Evolutionary conservation across 2,329 filamentous ascomycete species (phyloP), one percentile per base, ranked within the genome.

Genomic region (Xylogone sp.): DNA sequence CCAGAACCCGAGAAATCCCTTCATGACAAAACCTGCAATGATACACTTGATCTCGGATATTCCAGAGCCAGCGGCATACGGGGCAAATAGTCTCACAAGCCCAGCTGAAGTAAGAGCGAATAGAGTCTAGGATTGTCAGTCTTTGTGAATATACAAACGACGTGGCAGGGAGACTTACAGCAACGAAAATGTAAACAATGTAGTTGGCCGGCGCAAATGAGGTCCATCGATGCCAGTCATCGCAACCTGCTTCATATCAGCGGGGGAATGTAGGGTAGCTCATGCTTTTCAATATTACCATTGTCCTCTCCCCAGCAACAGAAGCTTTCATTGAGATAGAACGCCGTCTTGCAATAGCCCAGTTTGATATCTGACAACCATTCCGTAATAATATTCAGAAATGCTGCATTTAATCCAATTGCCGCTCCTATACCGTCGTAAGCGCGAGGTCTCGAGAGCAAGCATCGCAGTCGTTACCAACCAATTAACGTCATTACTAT

Each of bases 11-110:
- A 99, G 78, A 65, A 99, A 99, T 0, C 92, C 94, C 71, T 97
- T 97, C 94, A 99, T 99, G 46, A 97, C 90, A 67, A 99, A 99
- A 2, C 94, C 94, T 3, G 93, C 94, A 65, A 99, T 96, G 66
- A 99, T 97, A 71, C 91, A 96, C 71, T 99, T 99, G 78, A 99
- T 99, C 73, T 99, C 94, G 12, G 91, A 97, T 53, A 99, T 99
- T 42, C 94, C 94, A 12, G 90, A 96, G 16, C 94, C 94, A 29
- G 94, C 94, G 10, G 94, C 94, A 68, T 99, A 99, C 0, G 94
- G 94, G 3, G 94, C 92, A 69, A 94, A 97, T 1, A 83, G 84
- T 67, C 90, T 94, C 65, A 99, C 94, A 42, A 99, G 77, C 34
- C 81, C 84, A 1, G 92, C 92, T 2, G 92, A 86, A 3, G 86